These are phyloP conservation scores for Fusarium udum DNA, from an alignment of 2,329 filamentous ascomycete species.

Conservation along the genomic window DNA sequence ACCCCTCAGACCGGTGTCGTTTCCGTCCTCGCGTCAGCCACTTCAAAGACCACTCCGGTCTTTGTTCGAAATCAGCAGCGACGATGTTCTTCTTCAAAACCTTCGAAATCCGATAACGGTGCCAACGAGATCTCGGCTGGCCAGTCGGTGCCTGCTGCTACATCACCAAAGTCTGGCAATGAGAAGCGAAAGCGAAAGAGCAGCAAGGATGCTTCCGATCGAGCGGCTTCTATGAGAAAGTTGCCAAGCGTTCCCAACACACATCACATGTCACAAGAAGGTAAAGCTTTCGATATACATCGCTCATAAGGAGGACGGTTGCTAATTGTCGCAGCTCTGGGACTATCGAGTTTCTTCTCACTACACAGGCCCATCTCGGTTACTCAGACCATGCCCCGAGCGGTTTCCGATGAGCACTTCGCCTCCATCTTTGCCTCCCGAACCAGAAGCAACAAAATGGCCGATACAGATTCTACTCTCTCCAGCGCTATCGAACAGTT, in stretches of 20 bases:
- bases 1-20: slow-evolving; percentile 56
- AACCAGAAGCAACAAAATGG: slow-evolving; percentile 60
- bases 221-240: slow-evolving; percentile 60
- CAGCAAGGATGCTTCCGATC: slow-evolving; percentile 59
- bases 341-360: slow-evolving; percentile 92
- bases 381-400: slow-evolving; percentile 79
- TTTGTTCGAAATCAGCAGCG: slow-evolving; percentile 59
- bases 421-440: slow-evolving; percentile 80
- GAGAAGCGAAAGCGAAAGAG: slow-evolving; percentile 69
- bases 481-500: slow-evolving; percentile 67
- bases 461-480: slow-evolving; percentile 74
- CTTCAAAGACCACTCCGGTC: slow-evolving; percentile 51
- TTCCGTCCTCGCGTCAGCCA: slow-evolving; percentile 54
- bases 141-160: slow-evolving; percentile 59
- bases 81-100: slow-evolving; percentile 69
- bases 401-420: slow-evolving; percentile 78
- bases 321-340: slow-evolving; percentile 71
- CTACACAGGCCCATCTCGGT: slow-evolving; percentile 94
- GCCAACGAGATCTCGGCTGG: slow-evolving; percentile 60
- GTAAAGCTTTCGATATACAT: slow-evolving; percentile 52
- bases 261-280: slow-evolving; percentile 73
- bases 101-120: slow-evolving; percentile 68
- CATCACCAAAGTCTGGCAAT: slow-evolving; percentile 54
- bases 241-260: slow-evolving; percentile 81
- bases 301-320: not conserved